Percentiles rank a stretch among this genome's conserved stretches.
These are phyloP conservation scores for Mortierella sp. DNA, from an alignment of 371 early-diverging fungal genomes.

Conservation along the genomic window DNA sequence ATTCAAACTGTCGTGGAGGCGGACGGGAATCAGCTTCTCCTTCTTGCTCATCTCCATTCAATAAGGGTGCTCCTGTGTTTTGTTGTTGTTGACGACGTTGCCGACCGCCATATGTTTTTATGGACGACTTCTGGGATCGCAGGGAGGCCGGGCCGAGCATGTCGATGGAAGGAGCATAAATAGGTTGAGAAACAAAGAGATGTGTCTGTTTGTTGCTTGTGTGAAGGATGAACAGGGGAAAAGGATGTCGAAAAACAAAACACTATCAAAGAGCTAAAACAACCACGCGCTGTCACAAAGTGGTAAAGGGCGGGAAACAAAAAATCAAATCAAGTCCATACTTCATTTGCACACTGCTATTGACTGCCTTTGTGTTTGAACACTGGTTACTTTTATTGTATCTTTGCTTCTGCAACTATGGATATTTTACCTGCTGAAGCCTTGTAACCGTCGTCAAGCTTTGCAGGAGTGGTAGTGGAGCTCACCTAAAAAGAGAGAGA, in stretches of 20 bases:
- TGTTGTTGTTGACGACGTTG: neutral
- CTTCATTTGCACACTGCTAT: too few relatives aligned
- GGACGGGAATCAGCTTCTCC: neutral
- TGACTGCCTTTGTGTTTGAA: too few relatives aligned
- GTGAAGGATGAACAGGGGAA: neutral
- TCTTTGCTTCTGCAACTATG: too few relatives aligned
- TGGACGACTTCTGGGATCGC: conserved; percentile 33
- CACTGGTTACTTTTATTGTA: too few relatives aligned
- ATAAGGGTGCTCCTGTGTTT: neutral
- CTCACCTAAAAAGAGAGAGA: too few relatives aligned
- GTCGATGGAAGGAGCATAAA: conserved; percentile 20
- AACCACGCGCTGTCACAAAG: neutral
- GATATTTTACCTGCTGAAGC: too few relatives aligned
- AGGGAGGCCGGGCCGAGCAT: conserved; percentile 50
- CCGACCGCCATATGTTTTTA: conserved; percentile 48
- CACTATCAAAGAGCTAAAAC: neutral
- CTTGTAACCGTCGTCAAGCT: too few relatives aligned
- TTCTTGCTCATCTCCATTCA: neutral
- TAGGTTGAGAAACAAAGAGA: neutral
- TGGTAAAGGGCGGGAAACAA: neutral
- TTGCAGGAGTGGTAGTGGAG: too few relatives aligned
- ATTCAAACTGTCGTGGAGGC: conserved; percentile 20
- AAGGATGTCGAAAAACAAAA: neutral
- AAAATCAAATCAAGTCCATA: neutral
- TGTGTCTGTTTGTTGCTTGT: neutral